Base-by-base conservation (phyloP, 2,329 filamentous ascomycete genomes). In the Talaromyces sp. region DNA sequence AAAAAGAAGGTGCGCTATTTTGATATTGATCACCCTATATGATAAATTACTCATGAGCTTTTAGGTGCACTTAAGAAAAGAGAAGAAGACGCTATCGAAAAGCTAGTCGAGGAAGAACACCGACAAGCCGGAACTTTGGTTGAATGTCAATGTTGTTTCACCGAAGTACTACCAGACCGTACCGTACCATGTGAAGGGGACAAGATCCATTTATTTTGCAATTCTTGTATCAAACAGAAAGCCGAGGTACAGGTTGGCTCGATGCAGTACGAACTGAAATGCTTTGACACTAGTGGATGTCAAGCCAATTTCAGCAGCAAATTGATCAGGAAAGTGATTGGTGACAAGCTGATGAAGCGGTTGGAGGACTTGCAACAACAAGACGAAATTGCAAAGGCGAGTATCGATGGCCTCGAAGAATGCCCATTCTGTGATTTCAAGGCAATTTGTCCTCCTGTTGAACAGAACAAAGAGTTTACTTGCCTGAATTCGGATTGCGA, bases 351-450 rank as follows among this genome's bases (percentile, higher is more conserved):
- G 0, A 80, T 85, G 34, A 79, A 83, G 2, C 89, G 88, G 8
- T 79, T 96, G 2, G 89, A 90, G 64, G 83, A 86, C 25, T 84
- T 93, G 61, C 89, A 93, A 73, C 88, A 91, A 74, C 86, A 90
- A 70, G 84, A 88, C 19, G 85, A 87, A 27, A 81, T 96, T 45
- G 85, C 86, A n/a, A 81, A 86, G 67, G 91, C 91, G 0, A 86
- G 84, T 0, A 84, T 96, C 40, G 87, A 92, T 47, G 87, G 89
- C 67, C 84, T 96, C 1, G 90, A 86, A 36, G 87, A 85, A 36
- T 96, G 92, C 69, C 91, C 92, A 0, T 95, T 93, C 72, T 96
- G 92, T 75, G 88, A 91, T 25, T 96, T 87, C 79, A 91, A 91
- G 49, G 90, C 88, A 38, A 89, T 92, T 66, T 91, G 87, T 68